Base-by-base conservation (phyloP, 1,284 basidiomycete species). In the Cutaneotrichosporon sp. region DNA sequence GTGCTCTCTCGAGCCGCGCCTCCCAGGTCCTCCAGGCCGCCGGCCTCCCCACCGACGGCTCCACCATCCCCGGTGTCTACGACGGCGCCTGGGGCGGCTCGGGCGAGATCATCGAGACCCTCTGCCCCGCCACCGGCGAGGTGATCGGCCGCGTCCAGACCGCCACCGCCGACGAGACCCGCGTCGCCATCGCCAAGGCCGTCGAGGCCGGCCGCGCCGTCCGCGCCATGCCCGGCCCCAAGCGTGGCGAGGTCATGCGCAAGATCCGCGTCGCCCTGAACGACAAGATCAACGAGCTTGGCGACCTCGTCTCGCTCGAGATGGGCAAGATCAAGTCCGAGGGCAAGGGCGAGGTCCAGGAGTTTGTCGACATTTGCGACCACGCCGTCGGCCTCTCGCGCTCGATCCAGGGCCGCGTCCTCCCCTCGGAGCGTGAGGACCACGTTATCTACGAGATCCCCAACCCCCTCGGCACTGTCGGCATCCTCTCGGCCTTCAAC, bases 271-370 rank as follows among this genome's bases (percentile, higher is more conserved):
- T 89, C 70, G 90, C 88, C 11, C 83, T 97, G n/a, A 84, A 87
- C 20, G 82, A 82, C 51, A 92, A 94, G 84, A 90, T 90, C 58
- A 86, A 89, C 59, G 89, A 85, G 36, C 84, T 98, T 13, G 95
- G 95, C 45, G 88, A 90, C 25, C 83, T 84, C 43, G 80, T 84
- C 60, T 77, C 73, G 46, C 72, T 95, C 20, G 95, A 75, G 79
- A 97, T 97, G 94, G 94, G 83, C 52, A 98, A 98, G 81, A 94
- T 97, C 68, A 85, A 84, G 70, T 89, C 89, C n/a, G 94, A 97
- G 76, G 94, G 93, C 34, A 83, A 89, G 50, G 93, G 93, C 20
- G 93, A 97, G 80, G 92, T 97, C 1, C 74, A 77, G 56, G 77
- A 79, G 80, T 94, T 95, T 69, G 86, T 97, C 63, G 94, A 97